Conservation (phyloP, 495 filamentous ascomycete species). For the Penicilliopsis zonata region DNA sequence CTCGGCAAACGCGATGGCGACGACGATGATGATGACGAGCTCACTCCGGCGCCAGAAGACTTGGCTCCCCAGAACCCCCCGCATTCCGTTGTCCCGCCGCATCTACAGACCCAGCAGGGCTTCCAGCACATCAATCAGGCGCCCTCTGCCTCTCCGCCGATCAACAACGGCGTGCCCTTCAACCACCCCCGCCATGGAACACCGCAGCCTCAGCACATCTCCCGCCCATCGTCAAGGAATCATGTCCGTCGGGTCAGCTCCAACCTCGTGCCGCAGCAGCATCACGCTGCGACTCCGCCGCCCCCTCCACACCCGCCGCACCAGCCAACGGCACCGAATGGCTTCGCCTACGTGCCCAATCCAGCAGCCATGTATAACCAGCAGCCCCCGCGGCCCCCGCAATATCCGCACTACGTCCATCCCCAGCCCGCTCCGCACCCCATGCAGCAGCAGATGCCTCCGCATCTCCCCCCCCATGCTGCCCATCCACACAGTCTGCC, state of each 20-base stretch:
- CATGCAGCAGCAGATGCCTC: slow-evolving; percentile 20
- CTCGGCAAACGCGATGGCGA: slow-evolving; percentile 70
- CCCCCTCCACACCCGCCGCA: too few relatives aligned
- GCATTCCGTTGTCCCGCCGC: slow-evolving; percentile 53
- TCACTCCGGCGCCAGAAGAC: slow-evolving; percentile 50
- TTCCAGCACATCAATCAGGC: slow-evolving; percentile 77
- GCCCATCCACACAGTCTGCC: slow-evolving; percentile 25
- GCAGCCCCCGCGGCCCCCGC: slow-evolving; percentile 27
- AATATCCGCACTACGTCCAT: slow-evolving; percentile 37
- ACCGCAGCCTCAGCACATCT: slow-evolving; percentile 63
- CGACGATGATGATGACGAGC: slow-evolving; percentile 81
- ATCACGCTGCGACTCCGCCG: slow-evolving; percentile 45
- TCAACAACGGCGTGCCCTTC: slow-evolving; percentile 65
- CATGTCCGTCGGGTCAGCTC: slow-evolving; percentile 65
- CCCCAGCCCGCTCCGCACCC: slow-evolving; percentile 26
- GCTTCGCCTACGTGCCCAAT: slow-evolving; percentile 75
- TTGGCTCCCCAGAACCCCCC: slow-evolving; percentile 36
- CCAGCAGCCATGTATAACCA: slow-evolving; percentile 59
- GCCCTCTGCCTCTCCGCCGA: slow-evolving; percentile 82
- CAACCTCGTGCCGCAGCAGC: slow-evolving; percentile 53
- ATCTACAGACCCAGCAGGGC: slow-evolving; percentile 60
- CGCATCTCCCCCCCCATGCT: slow-evolving; percentile 32
- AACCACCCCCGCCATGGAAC: slow-evolving; percentile 65
- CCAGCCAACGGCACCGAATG: too few relatives aligned
- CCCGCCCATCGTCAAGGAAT: slow-evolving; percentile 73